phyloP scores from a whole-genome alignment of 179 eudicot genomes.

The Patellifolia procumbens region DNA sequence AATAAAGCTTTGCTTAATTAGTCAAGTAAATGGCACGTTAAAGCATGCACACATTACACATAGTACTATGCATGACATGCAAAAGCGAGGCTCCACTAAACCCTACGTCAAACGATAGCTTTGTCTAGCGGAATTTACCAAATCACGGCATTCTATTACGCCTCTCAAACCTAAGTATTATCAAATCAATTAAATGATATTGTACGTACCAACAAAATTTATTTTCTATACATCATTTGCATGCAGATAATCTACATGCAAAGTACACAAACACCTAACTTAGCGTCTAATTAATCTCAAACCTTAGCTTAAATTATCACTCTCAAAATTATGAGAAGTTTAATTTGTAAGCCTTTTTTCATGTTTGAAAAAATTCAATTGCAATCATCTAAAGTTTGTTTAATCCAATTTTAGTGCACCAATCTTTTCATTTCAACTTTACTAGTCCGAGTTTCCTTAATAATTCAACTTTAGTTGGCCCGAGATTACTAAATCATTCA shows the following conservation, averaged over 20 bases:
- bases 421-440: too few species aligned
- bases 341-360: too few species aligned
- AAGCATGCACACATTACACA: slow-evolving; percentile 10
- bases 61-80: slow-evolving; percentile 29
- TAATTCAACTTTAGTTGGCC: too few species aligned
- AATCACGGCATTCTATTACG: slow-evolving; percentile 23
- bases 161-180: slow-evolving; percentile 9
- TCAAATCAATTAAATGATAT: not conserved
- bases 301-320: slow-evolving; percentile 14
- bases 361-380: too few species aligned
- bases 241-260: slow-evolving; percentile 22
- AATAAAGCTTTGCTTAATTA: slow-evolving; percentile 9
- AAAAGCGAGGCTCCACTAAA: slow-evolving; percentile 17
- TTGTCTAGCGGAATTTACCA: slow-evolving; percentile 38
- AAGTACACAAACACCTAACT: slow-evolving; percentile 31
- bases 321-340: not conserved
- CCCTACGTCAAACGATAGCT: slow-evolving; percentile 38
- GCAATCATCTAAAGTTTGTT: too few species aligned
- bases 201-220: slow-evolving; percentile 9
- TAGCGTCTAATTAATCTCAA: slow-evolving; percentile 40
- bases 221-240: not conserved
- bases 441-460: too few species aligned
- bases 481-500: too few species aligned
- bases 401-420: too few species aligned
- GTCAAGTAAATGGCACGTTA: slow-evolving; percentile 19